phyloP scores from a whole-genome alignment of 1,284 basidiomycete genomes.

The Rhodofomes roseus region DNA sequence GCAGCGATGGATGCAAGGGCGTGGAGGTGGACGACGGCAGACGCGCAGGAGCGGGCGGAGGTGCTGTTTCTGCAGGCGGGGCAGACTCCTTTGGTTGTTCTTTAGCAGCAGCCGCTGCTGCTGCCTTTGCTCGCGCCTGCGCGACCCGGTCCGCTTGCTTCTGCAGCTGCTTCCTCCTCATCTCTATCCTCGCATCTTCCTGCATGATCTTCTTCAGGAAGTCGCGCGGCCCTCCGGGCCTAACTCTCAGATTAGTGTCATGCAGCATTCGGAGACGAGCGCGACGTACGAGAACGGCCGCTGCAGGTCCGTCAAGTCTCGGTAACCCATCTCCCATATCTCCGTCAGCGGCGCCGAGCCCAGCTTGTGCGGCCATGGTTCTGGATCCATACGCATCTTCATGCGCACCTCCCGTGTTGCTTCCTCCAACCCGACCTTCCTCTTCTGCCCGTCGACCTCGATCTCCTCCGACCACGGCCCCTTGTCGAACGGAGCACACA shows the following conservation, averaged over 20 bases:
- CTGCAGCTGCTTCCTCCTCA: constrained; percentile 53
- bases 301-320: constrained; percentile 57
- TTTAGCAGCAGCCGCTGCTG: constrained; percentile 23
- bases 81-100: constrained; percentile 26
- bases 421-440: constrained; percentile 55
- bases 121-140: constrained; percentile 40
- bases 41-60: constrained; percentile 14
- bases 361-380: constrained; percentile 56
- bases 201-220: constrained; percentile 67
- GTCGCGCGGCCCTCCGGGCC: constrained; percentile 67
- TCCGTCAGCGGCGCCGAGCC: constrained; percentile 70
- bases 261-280: background rate
- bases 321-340: constrained; percentile 77
- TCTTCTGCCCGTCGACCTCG: constrained; percentile 25
- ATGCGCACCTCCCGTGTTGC: constrained; percentile 48
- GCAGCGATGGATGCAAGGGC: constrained; percentile 64
- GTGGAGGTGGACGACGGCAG: constrained; percentile 19
- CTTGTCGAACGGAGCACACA: constrained; percentile 74
- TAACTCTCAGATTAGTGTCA: constrained; percentile 21
- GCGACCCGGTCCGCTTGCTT: constrained; percentile 43
- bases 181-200: constrained; percentile 59
- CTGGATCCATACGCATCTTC: constrained; percentile 50
- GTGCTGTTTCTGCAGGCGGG: constrained; percentile 19
- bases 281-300: constrained; percentile 60
- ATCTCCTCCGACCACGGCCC: constrained; percentile 52